These are phyloP conservation scores for Ceratopteris richardii DNA, from an alignment of 75 land plant species.

Conservation along the genomic window DNA sequence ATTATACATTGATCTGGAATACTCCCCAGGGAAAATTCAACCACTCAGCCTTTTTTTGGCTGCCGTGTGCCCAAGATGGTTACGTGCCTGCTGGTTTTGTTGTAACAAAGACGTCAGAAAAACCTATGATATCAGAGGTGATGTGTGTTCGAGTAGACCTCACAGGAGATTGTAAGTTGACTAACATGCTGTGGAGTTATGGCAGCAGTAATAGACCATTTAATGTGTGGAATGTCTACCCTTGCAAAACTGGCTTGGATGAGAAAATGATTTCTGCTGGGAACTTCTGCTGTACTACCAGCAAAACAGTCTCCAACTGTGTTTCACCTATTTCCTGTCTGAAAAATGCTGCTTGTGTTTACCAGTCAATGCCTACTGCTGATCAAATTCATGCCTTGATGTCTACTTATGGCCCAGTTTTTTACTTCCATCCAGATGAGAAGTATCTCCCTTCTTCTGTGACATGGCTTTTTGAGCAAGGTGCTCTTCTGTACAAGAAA, in stretches of 20 bases:
- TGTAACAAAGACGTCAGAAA: conserved; percentile 37
- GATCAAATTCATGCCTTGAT: too few relatives aligned
- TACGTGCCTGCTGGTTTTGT: too few relatives aligned
- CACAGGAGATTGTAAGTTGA: conserved; percentile 36
- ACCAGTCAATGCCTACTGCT: too few relatives aligned
- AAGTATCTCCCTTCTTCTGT: conserved; percentile 64
- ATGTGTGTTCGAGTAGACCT: conserved; percentile 60
- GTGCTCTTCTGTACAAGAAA: conserved; percentile 47
- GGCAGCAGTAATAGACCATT: conserved; percentile 1
- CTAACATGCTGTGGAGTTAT: conserved; percentile 40
- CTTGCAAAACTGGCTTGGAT: conserved; percentile 27
- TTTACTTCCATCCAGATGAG: conserved; percentile 73
- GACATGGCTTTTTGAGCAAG: conserved; percentile 57
- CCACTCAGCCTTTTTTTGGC: conserved; percentile 55
- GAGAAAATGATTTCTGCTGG: conserved; percentile 43
- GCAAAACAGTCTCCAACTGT: too few relatives aligned
- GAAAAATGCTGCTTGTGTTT: conserved; percentile 40
- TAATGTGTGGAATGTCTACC: conserved; percentile 27
- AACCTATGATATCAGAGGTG: conserved; percentile 46
- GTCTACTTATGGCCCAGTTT: conserved; percentile 47
- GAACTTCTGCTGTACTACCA: conserved; percentile 23
- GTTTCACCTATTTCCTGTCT: too few relatives aligned
- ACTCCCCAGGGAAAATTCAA: conserved; percentile 41
- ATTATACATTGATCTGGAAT: conserved; percentile 64
- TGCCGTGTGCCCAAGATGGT: conserved; percentile 59